A percentile compares a stretch with the other conserved stretches of the same genome.
Conservation (phyloP, 2,329 filamentous ascomycete genomes). For the Fusarium sp. region DNA sequence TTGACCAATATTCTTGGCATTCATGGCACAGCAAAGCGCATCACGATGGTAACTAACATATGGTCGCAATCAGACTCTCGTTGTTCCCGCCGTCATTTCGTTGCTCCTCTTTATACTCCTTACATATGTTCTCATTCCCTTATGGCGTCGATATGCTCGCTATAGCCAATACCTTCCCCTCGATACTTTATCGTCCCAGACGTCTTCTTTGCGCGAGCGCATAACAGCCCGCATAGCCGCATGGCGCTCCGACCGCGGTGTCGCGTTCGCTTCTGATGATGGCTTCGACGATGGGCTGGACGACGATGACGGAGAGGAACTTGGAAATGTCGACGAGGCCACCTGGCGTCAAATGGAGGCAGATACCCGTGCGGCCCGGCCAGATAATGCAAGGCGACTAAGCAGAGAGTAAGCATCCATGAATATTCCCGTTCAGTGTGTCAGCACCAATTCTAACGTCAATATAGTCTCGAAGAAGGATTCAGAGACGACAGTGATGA, state of each 20-base stretch:
- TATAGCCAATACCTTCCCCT: slow-evolving; percentile 81
- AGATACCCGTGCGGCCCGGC: slow-evolving; percentile 49
- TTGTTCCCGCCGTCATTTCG: slow-evolving; percentile 77
- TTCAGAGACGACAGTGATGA: slow-evolving; percentile 61
- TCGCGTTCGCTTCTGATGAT: slow-evolving; percentile 55
- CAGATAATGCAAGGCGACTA: slow-evolving; percentile 69
- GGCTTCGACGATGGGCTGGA: slow-evolving; percentile 63
- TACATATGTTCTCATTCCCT: slow-evolving; percentile 72
- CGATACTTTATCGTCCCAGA: slow-evolving; percentile 69
- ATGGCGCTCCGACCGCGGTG: slow-evolving; percentile 59
- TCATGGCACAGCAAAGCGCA: neutral
- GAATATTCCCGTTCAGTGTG: neutral
- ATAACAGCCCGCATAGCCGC: slow-evolving; percentile 50
- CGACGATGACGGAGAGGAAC: slow-evolving; percentile 72
- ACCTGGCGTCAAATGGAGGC: slow-evolving; percentile 56
- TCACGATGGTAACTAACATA: slow-evolving; percentile 20
- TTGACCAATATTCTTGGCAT: neutral
- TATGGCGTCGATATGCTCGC: slow-evolving; percentile 76
- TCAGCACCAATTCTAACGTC: slow-evolving; percentile 24
- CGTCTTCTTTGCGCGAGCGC: slow-evolving; percentile 64
- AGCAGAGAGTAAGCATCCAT: slow-evolving; percentile 73
- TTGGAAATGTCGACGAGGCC: slow-evolving; percentile 68
- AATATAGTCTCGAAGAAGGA: slow-evolving; percentile 67
- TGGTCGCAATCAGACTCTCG: slow-evolving; percentile 65
- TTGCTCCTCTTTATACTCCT: slow-evolving; percentile 74